Percentiles rank a stretch among this genome's conserved stretches.
Conservation (phyloP, 257 asterid genomes). For the Solanum rostratum region DNA sequence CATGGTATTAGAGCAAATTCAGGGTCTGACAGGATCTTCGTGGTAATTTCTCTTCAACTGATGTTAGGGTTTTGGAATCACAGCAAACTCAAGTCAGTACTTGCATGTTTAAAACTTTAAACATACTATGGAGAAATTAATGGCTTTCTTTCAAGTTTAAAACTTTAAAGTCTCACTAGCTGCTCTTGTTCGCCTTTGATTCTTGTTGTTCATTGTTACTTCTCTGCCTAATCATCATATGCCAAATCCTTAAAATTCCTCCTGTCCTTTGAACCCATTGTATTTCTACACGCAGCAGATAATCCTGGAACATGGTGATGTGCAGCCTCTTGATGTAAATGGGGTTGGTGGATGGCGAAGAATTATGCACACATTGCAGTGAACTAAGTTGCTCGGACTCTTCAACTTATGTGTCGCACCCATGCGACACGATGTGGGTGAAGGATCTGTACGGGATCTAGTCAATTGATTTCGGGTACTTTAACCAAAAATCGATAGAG, state of each 20-base stretch:
- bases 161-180: not conserved
- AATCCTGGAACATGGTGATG: not conserved
- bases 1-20: not conserved
- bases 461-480: not conserved
- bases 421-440: not conserved
- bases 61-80: not conserved
- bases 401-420: not conserved
- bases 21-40: not conserved
- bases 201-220: not conserved
- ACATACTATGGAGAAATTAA: not conserved
- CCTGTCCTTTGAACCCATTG: not conserved
- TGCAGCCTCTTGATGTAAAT: not conserved
- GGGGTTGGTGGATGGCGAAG: not conserved
- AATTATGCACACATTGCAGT: not conserved
- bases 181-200: not conserved
- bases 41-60: not conserved
- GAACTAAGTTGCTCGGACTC: not conserved
- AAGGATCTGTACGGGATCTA: not conserved
- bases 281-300: not conserved
- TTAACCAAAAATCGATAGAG: not conserved
- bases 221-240: not conserved
- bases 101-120: not conserved
- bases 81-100: not conserved
- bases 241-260: not conserved
- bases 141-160: not conserved